A percentile compares a stretch with the other conserved stretches of the same genome.
These are phyloP conservation scores for Wickerhamiella qilinensis DNA, from an alignment of 805 yeast genomes.

Conservation along the genomic window DNA sequence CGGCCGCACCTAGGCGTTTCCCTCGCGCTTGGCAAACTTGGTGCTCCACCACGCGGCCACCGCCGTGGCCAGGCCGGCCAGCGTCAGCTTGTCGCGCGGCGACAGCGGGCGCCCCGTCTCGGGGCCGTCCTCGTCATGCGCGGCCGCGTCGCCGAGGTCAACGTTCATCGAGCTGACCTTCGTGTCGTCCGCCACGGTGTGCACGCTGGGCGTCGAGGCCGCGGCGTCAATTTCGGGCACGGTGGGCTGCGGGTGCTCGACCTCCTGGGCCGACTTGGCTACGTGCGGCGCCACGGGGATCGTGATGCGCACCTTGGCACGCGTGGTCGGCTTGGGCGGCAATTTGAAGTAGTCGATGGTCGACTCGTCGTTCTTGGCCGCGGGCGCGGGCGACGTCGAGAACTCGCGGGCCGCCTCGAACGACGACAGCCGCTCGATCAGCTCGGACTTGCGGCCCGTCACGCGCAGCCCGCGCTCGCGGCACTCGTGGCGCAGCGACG, in stretches of 20 bases:
- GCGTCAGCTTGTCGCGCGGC: constrained; percentile 20
- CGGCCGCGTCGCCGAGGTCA: constrained; percentile 13
- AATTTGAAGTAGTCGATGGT: constrained; percentile 23
- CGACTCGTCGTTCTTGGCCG: constrained; percentile 22
- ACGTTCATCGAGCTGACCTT: constrained; percentile 17
- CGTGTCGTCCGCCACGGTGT: constrained; percentile 6
- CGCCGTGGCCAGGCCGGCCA: constrained; percentile 19
- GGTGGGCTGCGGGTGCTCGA: constrained; percentile 3
- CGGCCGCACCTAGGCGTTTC: no score
- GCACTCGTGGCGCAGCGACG: constrained; percentile 42
- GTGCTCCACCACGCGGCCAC: constrained; percentile 24
- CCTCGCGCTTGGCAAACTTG: no score
- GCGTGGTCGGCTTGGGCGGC: constrained; percentile 12
- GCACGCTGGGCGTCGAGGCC: constrained; percentile 14
- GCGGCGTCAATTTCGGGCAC: constrained; percentile 5
- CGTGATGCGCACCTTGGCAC: constrained; percentile 9
- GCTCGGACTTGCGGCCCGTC: constrained; percentile 44
- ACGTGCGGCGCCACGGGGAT: constrained; percentile 20
- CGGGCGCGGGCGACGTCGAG: constrained; percentile 10
- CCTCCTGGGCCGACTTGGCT: constrained; percentile 6
- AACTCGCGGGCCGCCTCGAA: constrained; percentile 15
- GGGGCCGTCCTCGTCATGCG: constrained; percentile 5
- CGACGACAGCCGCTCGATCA: constrained; percentile 26
- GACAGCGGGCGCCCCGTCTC: constrained; percentile 10
- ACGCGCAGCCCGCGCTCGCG: constrained; percentile 42